phyloP scores from a whole-genome alignment of 306 rosid genomes.

The Mucuna pruriens region DNA sequence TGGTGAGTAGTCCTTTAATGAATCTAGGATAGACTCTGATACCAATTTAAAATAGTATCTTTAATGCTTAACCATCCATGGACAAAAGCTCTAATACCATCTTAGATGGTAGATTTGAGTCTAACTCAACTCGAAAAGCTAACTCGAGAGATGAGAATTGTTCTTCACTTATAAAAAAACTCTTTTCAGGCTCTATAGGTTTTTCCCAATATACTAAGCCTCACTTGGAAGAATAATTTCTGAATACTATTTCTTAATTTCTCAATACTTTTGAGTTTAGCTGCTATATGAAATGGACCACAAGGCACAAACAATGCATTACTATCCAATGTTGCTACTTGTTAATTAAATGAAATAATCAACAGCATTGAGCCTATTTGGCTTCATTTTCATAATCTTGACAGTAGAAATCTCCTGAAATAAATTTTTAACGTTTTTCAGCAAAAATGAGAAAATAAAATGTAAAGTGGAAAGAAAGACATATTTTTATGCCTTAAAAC shows the following conservation, averaged over 20 bases:
- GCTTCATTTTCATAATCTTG: conserved; percentile 4
- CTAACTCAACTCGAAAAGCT: too few species aligned
- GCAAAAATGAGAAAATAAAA: conserved; percentile 12
- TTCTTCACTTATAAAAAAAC: too few species aligned
- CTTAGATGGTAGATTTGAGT: too few species aligned
- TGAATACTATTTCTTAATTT: background rate
- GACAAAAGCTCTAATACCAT: too few species aligned
- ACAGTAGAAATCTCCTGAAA: background rate
- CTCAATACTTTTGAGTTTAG: background rate
- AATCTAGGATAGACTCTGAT: too few species aligned
- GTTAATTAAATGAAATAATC: conserved; percentile 9
- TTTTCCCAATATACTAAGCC: too few species aligned
- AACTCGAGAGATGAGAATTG: too few species aligned
- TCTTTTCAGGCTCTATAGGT: too few species aligned
- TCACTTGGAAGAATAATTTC: background rate
- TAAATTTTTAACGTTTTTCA: background rate
- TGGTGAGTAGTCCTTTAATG: too few species aligned
- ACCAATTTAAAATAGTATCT: too few species aligned
- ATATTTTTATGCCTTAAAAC: conserved; percentile 8
- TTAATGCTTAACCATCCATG: too few species aligned
- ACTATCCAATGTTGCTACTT: background rate
- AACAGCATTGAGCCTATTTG: background rate
- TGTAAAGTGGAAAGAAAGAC: conserved; percentile 10
- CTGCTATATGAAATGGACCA: background rate
- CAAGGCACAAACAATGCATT: background rate